Base-by-base conservation (phyloP, 768 basidiomycete genomes). In the Scleroderma citrinum region DNA sequence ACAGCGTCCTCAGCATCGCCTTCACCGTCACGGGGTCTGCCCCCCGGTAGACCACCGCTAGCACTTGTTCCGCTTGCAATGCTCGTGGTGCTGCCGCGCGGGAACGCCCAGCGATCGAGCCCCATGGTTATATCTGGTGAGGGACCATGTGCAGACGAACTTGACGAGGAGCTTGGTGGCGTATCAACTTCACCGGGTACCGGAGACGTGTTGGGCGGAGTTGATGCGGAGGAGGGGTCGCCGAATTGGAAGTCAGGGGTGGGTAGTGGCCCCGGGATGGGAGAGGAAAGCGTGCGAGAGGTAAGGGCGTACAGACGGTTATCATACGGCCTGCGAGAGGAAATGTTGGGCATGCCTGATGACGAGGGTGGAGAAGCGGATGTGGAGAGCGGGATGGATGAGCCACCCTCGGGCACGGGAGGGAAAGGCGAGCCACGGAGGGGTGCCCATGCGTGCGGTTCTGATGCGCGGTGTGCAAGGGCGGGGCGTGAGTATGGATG, bases 191-290 rank as follows among this genome's bases (percentile, higher is more conserved):
- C 81, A 48, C 73, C 75, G 4, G 78, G 76, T 42, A 70, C 69
- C 12, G 76, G 73, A 14, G 80, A 79, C 16, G 71, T 62, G 55
- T 76, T 71, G 3, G 77, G 71, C 0, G 76, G 58, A 2, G 70
- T 57, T 6, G 41, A 30, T 16, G 60, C 70, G 3, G 75, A 75
- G 44, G 70, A 77, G 24, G 82, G 77, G 10, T 75, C 73, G 50
- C 82, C 82, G 54, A 85, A 85, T 40, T 79, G 79, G 69, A 80
- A 84, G 48, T 75, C 76, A 35, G 80, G 80, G 5, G 73, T 72
- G 2, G 82, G 82, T 16, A 84, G 69, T 5, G 82, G 82, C 2
- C 82, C 82, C 8, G 66, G 66, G 45, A 68, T 68, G 2, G 66
- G 80, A 67, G 52, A 80, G 63, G 49, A 71, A 71, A 39, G 73